Percentiles rank a stretch among this genome's conserved stretches.
These are phyloP conservation scores for Phialemonium atrogriseum DNA, from an alignment of 2,329 filamentous ascomycete species.

Conservation along the genomic window DNA sequence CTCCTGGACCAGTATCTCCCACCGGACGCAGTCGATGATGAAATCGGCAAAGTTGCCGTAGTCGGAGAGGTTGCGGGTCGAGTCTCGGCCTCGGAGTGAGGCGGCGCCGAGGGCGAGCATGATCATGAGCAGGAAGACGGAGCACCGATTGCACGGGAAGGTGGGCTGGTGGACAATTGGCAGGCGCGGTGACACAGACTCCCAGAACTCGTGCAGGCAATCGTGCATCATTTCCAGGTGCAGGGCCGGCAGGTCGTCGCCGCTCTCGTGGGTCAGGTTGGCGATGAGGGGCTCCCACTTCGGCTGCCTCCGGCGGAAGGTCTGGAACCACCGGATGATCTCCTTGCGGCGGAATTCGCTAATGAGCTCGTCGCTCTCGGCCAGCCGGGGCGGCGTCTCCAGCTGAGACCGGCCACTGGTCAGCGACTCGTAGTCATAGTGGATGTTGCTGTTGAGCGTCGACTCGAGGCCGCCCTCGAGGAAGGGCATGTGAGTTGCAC, in stretches of 20 bases:
- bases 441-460: slow-evolving; percentile 41
- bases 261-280: slow-evolving; percentile 28
- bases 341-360: slow-evolving; percentile 36
- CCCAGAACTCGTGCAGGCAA: slow-evolving; percentile 83
- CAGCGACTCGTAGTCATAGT: slow-evolving; percentile 42
- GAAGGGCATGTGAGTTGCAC: slow-evolving; percentile 35
- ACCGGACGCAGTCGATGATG: slow-evolving; percentile 65
- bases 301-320: slow-evolving; percentile 34
- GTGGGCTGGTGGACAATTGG: slow-evolving; percentile 85
- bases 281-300: slow-evolving; percentile 25
- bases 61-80: slow-evolving; percentile 37
- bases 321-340: slow-evolving; percentile 32
- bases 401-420: slow-evolving; percentile 35
- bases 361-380: slow-evolving; percentile 33
- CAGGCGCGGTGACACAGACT: slow-evolving; percentile 73
- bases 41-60: slow-evolving; percentile 44
- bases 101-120: slow-evolving; percentile 81
- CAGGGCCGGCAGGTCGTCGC: slow-evolving; percentile 40
- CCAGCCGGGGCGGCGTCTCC: slow-evolving; percentile 32
- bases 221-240: slow-evolving; percentile 76
- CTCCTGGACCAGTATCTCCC: slow-evolving; percentile 74
- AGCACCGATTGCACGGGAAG: slow-evolving; percentile 72
- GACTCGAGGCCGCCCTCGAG: slow-evolving; percentile 41
- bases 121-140: slow-evolving; percentile 66
- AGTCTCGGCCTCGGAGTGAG: slow-evolving; percentile 60